Evolutionary conservation across 2,329 filamentous ascomycete species (phyloP), one percentile per base, ranked within the genome.

Genomic region (Penicillium sp.): DNA sequence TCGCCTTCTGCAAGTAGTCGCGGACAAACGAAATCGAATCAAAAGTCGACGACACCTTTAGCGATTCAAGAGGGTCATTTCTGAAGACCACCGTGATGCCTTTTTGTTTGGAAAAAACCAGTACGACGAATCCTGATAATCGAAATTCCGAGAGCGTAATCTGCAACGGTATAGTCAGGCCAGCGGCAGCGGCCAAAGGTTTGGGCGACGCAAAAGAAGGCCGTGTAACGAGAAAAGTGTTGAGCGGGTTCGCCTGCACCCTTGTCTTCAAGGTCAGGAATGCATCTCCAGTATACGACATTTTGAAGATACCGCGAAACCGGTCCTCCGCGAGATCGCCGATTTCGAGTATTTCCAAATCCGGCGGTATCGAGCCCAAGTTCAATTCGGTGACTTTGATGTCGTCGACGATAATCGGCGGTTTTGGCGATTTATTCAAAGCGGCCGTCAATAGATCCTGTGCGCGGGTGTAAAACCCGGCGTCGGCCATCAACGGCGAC

Each of bases 371-470:
- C 60, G 90, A 92, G 70, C 94, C 94, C 61, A 99, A 83, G 75
- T 99, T 99, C 74, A 99, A 83, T 78, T 99, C 94, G 74, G 91
- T 96, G 64, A 99, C 94, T 72, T 97, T 84, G 77, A 99, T 97
- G 75, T 99, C 94, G 82, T 97, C 94, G 78, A 97, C 94, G 71
- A 99, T 99, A 70, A 97, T 97, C 59, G 94, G 94, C 57, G 94
- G 94, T 70, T 97, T 97, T 40, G 93, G 92, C 55, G 90, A 94
- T 77, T 97, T 97, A 82, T 99, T 99, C 68, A 99, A 82, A 35
- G 94, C 94, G 57, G 90, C 88, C 24, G 94, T 99, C 66, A 99
- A 83, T 74, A 97, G 89, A 72, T 97, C 92, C 73, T 92, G 89
- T 52, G 94, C 93, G 66, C 91, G 88, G 71, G 89, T 85, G 77